phyloP scores from a whole-genome alignment of 2,329 filamentous ascomycete species.

The Venturia effusa region DNA sequence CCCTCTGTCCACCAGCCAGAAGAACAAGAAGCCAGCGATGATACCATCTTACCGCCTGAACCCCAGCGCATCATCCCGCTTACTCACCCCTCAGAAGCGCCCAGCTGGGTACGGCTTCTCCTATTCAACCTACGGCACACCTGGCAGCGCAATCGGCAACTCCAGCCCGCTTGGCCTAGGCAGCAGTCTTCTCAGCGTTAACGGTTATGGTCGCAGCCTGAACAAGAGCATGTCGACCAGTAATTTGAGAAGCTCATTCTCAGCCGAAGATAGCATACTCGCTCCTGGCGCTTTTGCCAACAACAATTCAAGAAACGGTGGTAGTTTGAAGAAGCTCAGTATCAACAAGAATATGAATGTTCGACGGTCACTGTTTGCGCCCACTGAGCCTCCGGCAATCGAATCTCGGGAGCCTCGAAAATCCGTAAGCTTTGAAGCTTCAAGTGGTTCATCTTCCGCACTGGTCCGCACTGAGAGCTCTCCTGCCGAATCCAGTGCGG shows the following conservation, averaged over 20 bases:
- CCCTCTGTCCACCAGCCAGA: conserved; percentile 66
- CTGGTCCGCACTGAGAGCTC: conserved; percentile 9
- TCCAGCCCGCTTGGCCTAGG: conserved; percentile 56
- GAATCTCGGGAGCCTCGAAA: conserved; percentile 59
- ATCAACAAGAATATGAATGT: conserved; percentile 78
- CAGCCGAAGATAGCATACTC: conserved; percentile 74
- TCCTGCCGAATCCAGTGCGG: conserved; percentile 19
- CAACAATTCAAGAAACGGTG: conserved; percentile 45
- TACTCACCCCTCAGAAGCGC: conserved; percentile 73
- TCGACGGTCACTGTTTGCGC: conserved; percentile 47
- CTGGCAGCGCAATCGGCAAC: conserved; percentile 45
- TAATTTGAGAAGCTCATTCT: conserved; percentile 73
- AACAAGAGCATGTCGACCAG: conserved; percentile 83
- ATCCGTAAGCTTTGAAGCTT: conserved; percentile 70
- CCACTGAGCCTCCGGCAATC: conserved; percentile 34
- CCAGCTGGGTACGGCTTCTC: conserved; percentile 71
- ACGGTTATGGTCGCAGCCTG: conserved; percentile 60
- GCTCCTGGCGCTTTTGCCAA: conserved; percentile 75
- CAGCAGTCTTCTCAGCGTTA: conserved; percentile 51
- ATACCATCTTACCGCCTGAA: conserved; percentile 82
- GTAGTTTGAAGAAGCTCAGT: conserved; percentile 76
- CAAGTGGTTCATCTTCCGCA: conserved; percentile 12
- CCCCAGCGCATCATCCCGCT: conserved; percentile 65
- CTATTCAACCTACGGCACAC: conserved; percentile 84
- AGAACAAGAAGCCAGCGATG: conserved; percentile 67